phyloP scores from a whole-genome alignment of 495 filamentous ascomycete species.

The Symbiotaphrina buchneri region DNA sequence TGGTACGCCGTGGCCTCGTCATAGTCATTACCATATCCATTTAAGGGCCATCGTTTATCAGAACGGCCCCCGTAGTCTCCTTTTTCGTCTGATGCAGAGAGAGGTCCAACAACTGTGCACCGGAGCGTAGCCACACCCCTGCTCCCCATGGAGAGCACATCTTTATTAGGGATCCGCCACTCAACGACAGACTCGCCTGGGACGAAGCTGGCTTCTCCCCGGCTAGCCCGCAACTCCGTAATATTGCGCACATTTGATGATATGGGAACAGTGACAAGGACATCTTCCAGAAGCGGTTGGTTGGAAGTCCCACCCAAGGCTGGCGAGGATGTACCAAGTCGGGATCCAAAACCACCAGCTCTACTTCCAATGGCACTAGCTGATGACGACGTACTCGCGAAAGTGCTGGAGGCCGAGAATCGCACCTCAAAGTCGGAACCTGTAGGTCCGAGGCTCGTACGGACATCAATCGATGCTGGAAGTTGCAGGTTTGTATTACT shows the following conservation, averaged over 20 bases:
- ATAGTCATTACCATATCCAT: constrained; percentile 22
- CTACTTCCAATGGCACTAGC: not conserved
- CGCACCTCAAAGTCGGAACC: constrained; percentile 82
- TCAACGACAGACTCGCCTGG: constrained; percentile 49
- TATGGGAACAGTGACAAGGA: constrained; percentile 62
- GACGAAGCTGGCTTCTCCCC: constrained; percentile 64
- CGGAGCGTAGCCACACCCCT: constrained; percentile 50
- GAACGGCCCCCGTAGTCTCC: constrained; percentile 18
- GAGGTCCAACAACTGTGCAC: constrained; percentile 53
- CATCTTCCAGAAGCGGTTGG: constrained; percentile 52
- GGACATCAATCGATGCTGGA: constrained; percentile 62
- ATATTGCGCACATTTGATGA: constrained; percentile 66
- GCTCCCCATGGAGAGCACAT: constrained; percentile 23
- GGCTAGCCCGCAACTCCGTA: constrained; percentile 60
- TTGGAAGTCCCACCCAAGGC: constrained; percentile 32
- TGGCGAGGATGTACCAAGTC: constrained; percentile 22
- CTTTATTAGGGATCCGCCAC: constrained; percentile 63
- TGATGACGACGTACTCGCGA: constrained; percentile 1
- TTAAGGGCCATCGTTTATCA: constrained; percentile 24
- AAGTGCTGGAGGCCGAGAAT: constrained; percentile 42
- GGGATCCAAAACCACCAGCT: constrained; percentile 5
- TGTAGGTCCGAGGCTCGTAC: constrained; percentile 45
- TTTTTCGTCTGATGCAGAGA: constrained; percentile 37
- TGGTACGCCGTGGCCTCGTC: constrained; percentile 29
- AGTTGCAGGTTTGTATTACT: constrained; percentile 37